Base-by-base conservation (phyloP, 2,329 filamentous ascomycete genomes). In the Boeremia exigua region DNA sequence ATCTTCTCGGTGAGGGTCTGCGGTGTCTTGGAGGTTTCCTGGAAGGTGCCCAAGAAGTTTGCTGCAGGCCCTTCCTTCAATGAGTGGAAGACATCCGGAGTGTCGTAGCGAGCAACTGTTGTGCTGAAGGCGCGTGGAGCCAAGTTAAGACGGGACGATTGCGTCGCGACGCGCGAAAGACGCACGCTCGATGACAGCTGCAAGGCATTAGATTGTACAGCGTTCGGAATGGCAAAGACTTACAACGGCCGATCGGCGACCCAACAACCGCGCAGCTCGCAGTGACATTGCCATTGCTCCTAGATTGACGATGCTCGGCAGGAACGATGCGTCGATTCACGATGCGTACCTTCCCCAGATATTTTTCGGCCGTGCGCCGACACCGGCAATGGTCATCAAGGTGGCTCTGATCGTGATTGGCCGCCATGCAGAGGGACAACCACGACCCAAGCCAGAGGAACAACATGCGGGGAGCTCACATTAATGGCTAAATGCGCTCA, bases 1-100 rank as follows among this genome's bases (percentile, higher is more conserved):
- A 97, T 96, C 81, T 96, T 96, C 75, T 97, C 93, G 2, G 91
- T 95, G 47, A 96, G 77, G 2, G 91, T 97, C 77, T 96, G 92
- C 0, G 90, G 84, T 2, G 77, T 75, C 15, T 75, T 72, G 27
- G 79, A 66, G 33, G 69, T 72, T 15, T 75, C 69, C 42, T 74
- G 84, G 30, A 91, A 88, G 36, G 89, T 86, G 61, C 96, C 86
- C 59, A 96, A 84, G 56, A 92, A 87, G 66, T 90, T 86, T 14
- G 92, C 79, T 4, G 77, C 68, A 2, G 83, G 75, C 60, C 83
- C 83, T 56, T 88, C 82, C 52, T 85, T 80, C 71, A 89, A 84
- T 2, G 87, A 83, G 54, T 86, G 85, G 68, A 90, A 90, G 55
- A 75, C 73, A 44, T 75, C 69, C 9, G 70, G 68, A 5, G 61